Evolutionary conservation across 2,329 filamentous ascomycete genomes (phyloP).

Genomic region (Aspergillus brasiliensis): DNA sequence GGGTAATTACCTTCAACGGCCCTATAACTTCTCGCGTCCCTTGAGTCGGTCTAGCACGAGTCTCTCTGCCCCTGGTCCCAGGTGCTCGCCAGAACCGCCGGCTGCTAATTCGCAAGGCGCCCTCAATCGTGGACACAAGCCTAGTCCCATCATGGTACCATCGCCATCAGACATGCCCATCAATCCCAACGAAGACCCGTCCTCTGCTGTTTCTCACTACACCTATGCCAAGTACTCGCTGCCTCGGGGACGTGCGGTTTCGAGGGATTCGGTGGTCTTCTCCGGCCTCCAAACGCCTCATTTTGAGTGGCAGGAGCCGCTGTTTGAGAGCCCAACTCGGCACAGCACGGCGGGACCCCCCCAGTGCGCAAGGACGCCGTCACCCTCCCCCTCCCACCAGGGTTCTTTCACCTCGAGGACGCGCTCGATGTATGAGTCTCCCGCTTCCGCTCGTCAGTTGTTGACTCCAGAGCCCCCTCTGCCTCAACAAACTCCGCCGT

Average conservation of each 20-base stretch:
- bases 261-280: constrained; percentile 66
- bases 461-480: constrained; percentile 14
- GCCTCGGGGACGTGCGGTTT: constrained; percentile 77
- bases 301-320: constrained; percentile 66
- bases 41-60: constrained; percentile 62
- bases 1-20: constrained; percentile 63
- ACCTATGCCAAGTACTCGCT: constrained; percentile 83
- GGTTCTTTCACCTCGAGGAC: constrained; percentile 29
- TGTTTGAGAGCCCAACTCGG: constrained; percentile 45
- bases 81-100: constrained; percentile 34
- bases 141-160: constrained; percentile 38
- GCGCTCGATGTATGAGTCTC: constrained; percentile 31
- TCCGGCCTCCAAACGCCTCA: constrained; percentile 58
- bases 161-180: constrained; percentile 23
- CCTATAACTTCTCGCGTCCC: constrained; percentile 93
- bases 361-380: constrained; percentile 33
- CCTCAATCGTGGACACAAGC: constrained; percentile 32
- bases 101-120: constrained; percentile 29
- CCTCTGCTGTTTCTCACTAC: constrained; percentile 68
- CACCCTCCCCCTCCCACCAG: constrained; percentile 29
- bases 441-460: constrained; percentile 21
- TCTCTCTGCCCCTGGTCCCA: constrained; percentile 37
- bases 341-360: constrained; percentile 27
- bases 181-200: constrained; percentile 31
- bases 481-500: constrained; percentile 2